phyloP scores from a whole-genome alignment of 352 stramenopile species.

The Pythium oligandrum region DNA sequence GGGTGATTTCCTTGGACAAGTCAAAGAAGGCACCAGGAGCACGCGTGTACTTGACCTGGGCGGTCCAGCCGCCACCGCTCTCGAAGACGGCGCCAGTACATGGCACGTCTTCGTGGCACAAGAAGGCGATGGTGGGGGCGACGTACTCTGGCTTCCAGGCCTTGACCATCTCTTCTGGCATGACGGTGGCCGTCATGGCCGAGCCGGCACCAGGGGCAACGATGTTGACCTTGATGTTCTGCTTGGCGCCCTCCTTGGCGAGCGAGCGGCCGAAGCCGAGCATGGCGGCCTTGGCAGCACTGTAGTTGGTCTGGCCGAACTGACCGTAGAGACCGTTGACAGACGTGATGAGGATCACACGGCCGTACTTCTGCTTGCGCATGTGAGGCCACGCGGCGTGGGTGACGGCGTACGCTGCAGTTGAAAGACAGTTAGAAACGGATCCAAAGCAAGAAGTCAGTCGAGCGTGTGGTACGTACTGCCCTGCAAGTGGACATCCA shows the following conservation, averaged over 20 bases:
- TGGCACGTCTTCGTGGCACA: conserved; percentile 80
- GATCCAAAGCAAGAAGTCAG: too few relatives aligned
- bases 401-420: conserved; percentile 65
- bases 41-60: conserved; percentile 80
- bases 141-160: conserved; percentile 88
- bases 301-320: conserved; percentile 91
- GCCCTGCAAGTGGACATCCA: conserved; percentile 81
- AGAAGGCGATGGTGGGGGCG: conserved; percentile 78
- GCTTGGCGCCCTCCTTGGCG: conserved; percentile 72
- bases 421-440: too few relatives aligned
- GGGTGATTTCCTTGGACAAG: conserved; percentile 64
- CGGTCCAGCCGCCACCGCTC: conserved; percentile 79
- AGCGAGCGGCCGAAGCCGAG: conserved; percentile 91
- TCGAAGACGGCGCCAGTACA: conserved; percentile 79
- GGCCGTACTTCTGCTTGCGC: conserved; percentile 87
- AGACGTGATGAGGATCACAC: conserved; percentile 84
- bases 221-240: conserved; percentile 89
- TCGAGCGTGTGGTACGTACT: conserved; percentile 18
- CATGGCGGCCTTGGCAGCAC: conserved; percentile 88
- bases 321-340: conserved; percentile 88
- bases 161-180: conserved; percentile 77
- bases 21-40: conserved; percentile 65
- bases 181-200: conserved; percentile 84
- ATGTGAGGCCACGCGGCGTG: conserved; percentile 86
- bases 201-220: conserved; percentile 82